Conservation (phyloP, 306 rosid species). For the Lathyrus oleraceus region DNA sequence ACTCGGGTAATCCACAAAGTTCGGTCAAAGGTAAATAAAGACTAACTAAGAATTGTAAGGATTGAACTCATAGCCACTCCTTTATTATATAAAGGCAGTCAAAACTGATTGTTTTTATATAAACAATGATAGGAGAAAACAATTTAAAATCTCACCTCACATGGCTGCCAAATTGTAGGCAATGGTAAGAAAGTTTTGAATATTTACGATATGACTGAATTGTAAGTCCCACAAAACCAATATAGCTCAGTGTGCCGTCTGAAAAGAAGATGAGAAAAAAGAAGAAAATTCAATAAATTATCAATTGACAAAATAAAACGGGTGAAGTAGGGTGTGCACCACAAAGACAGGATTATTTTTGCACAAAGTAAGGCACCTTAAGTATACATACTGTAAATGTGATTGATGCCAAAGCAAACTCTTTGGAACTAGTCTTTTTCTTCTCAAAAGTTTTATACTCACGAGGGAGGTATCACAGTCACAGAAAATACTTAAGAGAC, state of each 20-base stretch:
- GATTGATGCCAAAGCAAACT: slow-evolving; percentile 10
- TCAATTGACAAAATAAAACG: slow-evolving; percentile 19
- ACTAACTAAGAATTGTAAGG: not conserved
- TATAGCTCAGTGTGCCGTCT: slow-evolving; percentile 50
- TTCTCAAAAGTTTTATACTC: slow-evolving; percentile 5
- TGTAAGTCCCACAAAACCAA: slow-evolving; percentile 50
- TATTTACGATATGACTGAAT: slow-evolving; percentile 39
- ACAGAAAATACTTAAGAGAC: slow-evolving; percentile 9
- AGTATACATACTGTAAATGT: slow-evolving; percentile 16
- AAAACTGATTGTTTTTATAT: slow-evolving; percentile 19
- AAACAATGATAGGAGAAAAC: slow-evolving; percentile 18
- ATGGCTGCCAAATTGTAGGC: slow-evolving; percentile 62
- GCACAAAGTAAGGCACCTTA: slow-evolving; percentile 2
- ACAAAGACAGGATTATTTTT: not conserved
- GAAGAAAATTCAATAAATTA: slow-evolving; percentile 10
- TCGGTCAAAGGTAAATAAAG: not conserved
- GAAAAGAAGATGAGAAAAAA: slow-evolving; percentile 37
- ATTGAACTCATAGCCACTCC: slow-evolving; percentile 10
- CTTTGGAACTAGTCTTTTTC: slow-evolving; percentile 24
- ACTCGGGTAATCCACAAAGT: not conserved
- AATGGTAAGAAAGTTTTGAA: slow-evolving; percentile 64
- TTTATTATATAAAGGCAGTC: slow-evolving; percentile 16
- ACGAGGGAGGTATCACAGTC: not conserved
- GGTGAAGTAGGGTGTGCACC: slow-evolving; percentile 19
- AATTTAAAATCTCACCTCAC: slow-evolving; percentile 53